Evolutionary conservation across 139 green algal genomes (phyloP).

Genomic region (Cymbomonas tetramitiformis): DNA sequence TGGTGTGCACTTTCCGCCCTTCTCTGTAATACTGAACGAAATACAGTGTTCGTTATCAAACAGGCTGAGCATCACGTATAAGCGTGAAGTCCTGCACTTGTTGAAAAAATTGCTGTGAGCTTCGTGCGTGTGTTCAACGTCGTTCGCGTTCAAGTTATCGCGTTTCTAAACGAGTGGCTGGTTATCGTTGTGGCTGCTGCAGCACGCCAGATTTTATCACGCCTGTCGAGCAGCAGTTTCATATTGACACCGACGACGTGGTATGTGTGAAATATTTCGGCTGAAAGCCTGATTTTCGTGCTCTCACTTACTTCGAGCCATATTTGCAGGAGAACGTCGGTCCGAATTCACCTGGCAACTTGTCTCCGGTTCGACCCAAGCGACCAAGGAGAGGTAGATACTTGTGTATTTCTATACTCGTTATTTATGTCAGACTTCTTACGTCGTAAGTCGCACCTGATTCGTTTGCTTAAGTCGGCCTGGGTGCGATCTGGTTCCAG

Average conservation of each 20-base stretch:
- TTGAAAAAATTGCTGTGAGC: too few relatives aligned
- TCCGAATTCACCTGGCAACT: neutral
- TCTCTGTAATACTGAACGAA: too few relatives aligned
- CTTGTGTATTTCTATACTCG: too few relatives aligned
- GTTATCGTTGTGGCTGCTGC: too few relatives aligned
- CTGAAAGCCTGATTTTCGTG: neutral
- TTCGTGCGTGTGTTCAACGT: too few relatives aligned
- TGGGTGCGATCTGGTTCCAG: neutral
- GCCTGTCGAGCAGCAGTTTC: constrained; percentile 6
- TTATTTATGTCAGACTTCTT: neutral
- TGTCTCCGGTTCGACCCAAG: constrained; percentile 4
- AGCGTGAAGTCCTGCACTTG: too few relatives aligned
- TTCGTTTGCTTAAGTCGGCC: neutral
- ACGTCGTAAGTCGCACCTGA: neutral
- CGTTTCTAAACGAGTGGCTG: too few relatives aligned
- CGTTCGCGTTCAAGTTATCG: too few relatives aligned
- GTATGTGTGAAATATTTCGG: neutral
- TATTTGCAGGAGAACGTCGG: neutral
- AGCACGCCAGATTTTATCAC: constrained; percentile 9
- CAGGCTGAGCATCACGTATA: too few relatives aligned
- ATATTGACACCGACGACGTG: neutral
- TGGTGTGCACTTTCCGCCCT: too few relatives aligned
- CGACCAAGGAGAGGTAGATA: too few relatives aligned
- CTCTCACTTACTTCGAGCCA: neutral
- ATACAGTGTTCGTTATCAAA: too few relatives aligned